These are phyloP conservation scores for Trypanosomatidae sp. DNA, from an alignment of 208 protist genomes.

Conservation along the genomic window DNA sequence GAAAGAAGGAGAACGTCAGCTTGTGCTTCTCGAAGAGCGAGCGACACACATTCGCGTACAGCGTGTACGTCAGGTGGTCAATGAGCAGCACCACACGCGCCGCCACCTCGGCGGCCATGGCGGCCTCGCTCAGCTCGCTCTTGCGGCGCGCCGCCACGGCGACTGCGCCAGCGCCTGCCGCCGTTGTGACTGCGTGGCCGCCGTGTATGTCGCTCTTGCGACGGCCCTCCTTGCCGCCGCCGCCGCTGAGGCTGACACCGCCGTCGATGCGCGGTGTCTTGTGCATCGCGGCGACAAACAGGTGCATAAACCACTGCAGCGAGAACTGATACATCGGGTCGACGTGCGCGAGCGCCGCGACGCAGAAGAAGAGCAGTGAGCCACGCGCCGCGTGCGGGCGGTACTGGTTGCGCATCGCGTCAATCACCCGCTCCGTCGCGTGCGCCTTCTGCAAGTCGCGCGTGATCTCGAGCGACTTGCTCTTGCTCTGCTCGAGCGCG, in stretches of 20 bases:
- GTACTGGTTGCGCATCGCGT: conserved; percentile 94
- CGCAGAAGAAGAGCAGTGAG: conserved; percentile 95
- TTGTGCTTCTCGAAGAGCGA: conserved; percentile 98
- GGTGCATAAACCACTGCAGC: conserved; percentile 95
- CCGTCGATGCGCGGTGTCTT: conserved; percentile 20
- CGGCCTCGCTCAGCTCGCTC: conserved; percentile 1
- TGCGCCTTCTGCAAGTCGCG: conserved; percentile 88
- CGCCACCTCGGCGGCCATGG: conserved; percentile 43
- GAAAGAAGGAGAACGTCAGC: conserved; percentile 95
- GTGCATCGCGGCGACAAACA: conserved; percentile 88
- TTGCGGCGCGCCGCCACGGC: conserved; percentile 12
- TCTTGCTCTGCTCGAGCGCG: conserved; percentile 93
- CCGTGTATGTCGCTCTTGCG: no score
- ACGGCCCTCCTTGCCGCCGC: no score
- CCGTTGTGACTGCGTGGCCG: no score
- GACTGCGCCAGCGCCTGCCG: no score
- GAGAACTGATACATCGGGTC: conserved; percentile 98
- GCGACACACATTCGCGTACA: conserved; percentile 97
- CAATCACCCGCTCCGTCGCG: conserved; percentile 92
- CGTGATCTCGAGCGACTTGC: conserved; percentile 91
- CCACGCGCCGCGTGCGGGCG: conserved; percentile 90
- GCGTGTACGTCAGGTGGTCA: conserved; percentile 94
- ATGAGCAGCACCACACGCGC: conserved; percentile 82
- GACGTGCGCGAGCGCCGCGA: conserved; percentile 87
- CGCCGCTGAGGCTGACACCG: no score